phyloP scores from a whole-genome alignment of 2,329 filamentous ascomycete genomes.

The Arthrobotrys sphaeroides region DNA sequence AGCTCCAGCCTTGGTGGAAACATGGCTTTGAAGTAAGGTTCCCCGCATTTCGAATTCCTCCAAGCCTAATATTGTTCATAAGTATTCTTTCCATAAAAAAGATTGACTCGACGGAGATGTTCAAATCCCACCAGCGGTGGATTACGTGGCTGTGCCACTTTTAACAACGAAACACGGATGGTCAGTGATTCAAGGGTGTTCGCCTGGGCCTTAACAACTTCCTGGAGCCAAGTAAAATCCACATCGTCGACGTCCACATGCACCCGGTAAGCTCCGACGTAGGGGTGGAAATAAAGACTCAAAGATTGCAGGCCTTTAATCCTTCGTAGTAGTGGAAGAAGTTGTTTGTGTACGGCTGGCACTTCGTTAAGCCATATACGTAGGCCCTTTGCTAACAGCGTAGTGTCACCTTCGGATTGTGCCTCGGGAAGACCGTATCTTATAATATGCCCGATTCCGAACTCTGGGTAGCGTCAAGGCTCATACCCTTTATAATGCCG shows the following conservation, averaged over 20 bases:
- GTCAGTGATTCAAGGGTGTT: conserved; percentile 3
- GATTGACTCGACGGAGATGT: conserved; percentile 8
- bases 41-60: neutral
- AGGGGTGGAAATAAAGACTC: conserved; percentile 1
- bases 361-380: conserved; percentile 17
- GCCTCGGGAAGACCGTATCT: neutral
- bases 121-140: neutral
- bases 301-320: neutral
- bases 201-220: neutral
- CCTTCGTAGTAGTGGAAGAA: neutral
- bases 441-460: neutral
- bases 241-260: neutral
- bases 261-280: neutral
- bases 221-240: neutral
- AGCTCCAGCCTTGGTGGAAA: conserved; percentile 19
- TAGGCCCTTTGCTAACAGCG: neutral
- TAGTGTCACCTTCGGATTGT: neutral
- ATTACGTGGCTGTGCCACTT: neutral
- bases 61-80: neutral
- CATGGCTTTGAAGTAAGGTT: neutral
- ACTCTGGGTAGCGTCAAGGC: neutral
- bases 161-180: neutral
- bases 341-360: neutral
- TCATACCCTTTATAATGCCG: conserved; percentile 9
- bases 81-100: conserved; percentile 1